Base-by-base conservation (phyloP, 192 early-diverging fungal genomes). In the Piromyces finnis region DNA sequence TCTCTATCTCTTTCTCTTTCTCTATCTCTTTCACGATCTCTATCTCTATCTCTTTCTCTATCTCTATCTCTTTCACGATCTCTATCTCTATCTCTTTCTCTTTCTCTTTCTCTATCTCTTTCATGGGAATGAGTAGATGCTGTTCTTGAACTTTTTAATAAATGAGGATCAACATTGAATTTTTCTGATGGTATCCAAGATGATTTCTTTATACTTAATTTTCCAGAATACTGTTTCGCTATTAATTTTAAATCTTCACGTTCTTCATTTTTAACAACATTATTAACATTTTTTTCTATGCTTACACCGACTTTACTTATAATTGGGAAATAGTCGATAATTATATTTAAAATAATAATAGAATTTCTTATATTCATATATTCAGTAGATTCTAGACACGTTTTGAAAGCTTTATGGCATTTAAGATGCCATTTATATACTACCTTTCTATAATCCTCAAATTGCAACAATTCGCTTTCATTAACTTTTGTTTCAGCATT, bases 351-450 rank as follows among this genome's bases (percentile, higher is more conserved):
- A 17, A 95, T 87, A 29, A 93, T 83, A 77, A 95, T 91, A 9
- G 92, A 82, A 80, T 96, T 96, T 17, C 92, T 89, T 79, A 93
- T 89, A 80, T 91, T 88, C 83, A 92, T 89, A 79, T 91, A 90
- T 78, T 96, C 93, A 13, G 80, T 83, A 5, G 91, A 92, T 14
- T 85, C 82, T 22, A 94, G 81, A 30, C 85, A 83, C 9, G 81
- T 78, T 18, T 83, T 82, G 35, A 90, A 85, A 0, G 83, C 78
- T 77, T 77, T 30, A 78, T 77, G 82, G 30, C 59, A n/a, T 30
- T 89, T 89, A 27, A 83, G 81, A 78, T 95, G 95, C 93, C 94
- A 94, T 79, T 94, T 95, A 79, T 86, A 84, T 78, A 92, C 84
- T 0, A 89, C 88, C 41, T 86, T 86, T 27, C 87, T 82, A 84